Conservation (phyloP, 495 filamentous ascomycete genomes). For the Talaromyces thailandensis region DNA sequence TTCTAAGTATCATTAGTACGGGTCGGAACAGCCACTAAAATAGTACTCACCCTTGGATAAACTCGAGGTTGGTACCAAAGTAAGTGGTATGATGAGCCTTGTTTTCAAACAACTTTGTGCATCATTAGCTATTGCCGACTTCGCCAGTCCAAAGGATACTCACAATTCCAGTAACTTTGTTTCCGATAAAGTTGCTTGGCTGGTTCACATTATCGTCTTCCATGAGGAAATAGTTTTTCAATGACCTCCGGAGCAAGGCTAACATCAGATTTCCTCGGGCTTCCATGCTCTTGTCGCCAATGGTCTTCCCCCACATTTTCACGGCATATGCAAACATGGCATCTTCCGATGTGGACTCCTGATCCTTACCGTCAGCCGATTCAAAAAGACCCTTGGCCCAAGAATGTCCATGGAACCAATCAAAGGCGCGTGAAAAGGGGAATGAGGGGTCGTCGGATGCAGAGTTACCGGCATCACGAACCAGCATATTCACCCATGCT, state of each 20-base stretch:
- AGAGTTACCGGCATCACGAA: slow-evolving; percentile 74
- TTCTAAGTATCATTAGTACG: slow-evolving; percentile 35
- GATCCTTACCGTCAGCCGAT: slow-evolving; percentile 81
- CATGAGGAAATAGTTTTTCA: slow-evolving; percentile 79
- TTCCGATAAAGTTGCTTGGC: slow-evolving; percentile 65
- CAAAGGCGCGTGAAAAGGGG: slow-evolving; percentile 78
- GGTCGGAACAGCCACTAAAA: not conserved
- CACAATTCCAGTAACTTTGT: slow-evolving; percentile 82
- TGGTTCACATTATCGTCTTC: slow-evolving; percentile 61
- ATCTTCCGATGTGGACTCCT: slow-evolving; percentile 90
- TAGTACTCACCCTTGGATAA: slow-evolving; percentile 60
- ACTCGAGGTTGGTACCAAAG: slow-evolving; percentile 75
- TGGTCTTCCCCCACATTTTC: slow-evolving; percentile 86
- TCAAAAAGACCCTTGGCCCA: slow-evolving; percentile 96
- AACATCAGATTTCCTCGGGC: slow-evolving; percentile 82
- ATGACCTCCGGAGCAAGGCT: slow-evolving; percentile 56
- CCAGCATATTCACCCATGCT: slow-evolving; percentile 71
- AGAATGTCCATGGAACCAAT: slow-evolving; percentile 93
- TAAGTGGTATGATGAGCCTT: slow-evolving; percentile 94
- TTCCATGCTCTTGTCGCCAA: slow-evolving; percentile 70
- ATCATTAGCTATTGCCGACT: slow-evolving; percentile 9
- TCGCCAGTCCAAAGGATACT: not conserved
- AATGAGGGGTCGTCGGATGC: slow-evolving; percentile 62
- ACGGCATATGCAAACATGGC: slow-evolving; percentile 79
- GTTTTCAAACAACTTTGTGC: slow-evolving; percentile 75